These are phyloP conservation scores for Trichoderma afroharzianum DNA, from an alignment of 2,329 filamentous ascomycete species.

Conservation along the genomic window DNA sequence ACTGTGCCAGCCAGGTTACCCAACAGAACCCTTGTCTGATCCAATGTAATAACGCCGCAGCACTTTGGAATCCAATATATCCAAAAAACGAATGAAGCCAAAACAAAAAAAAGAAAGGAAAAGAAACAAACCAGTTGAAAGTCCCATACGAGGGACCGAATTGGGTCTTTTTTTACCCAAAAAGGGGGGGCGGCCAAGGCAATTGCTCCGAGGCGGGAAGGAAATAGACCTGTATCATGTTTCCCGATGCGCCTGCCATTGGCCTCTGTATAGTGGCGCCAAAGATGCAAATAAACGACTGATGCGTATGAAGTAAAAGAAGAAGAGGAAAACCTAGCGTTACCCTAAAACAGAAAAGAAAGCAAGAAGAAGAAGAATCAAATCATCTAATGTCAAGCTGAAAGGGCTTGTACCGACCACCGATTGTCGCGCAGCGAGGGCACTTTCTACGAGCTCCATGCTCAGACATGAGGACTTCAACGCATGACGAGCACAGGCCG, in stretches of 20 bases:
- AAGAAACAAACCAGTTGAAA: not conserved
- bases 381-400: constrained; percentile 63
- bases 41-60: not conserved
- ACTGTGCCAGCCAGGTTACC: not conserved
- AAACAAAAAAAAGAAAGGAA: not conserved
- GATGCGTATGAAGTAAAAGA: not conserved
- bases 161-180: not conserved
- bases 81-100: not conserved
- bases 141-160: not conserved
- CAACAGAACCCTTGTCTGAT: not conserved
- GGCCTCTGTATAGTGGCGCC: constrained; percentile 4
- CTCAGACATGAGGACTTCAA: constrained; percentile 73
- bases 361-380: not conserved
- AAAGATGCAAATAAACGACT: not conserved
- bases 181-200: not conserved
- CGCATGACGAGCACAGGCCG: constrained; percentile 83
- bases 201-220: not conserved
- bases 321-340: not conserved
- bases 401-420: constrained; percentile 78
- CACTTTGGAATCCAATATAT: not conserved
- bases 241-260: constrained; percentile 12
- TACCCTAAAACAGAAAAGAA: not conserved
- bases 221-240: constrained; percentile 12
- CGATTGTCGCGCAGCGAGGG: constrained; percentile 74
- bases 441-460: constrained; percentile 74